A percentile compares a stretch with the other conserved stretches of the same genome.
Evolutionary conservation across 1,139 yeast species (phyloP).

Genomic region (Candida frijolesensis): DNA sequence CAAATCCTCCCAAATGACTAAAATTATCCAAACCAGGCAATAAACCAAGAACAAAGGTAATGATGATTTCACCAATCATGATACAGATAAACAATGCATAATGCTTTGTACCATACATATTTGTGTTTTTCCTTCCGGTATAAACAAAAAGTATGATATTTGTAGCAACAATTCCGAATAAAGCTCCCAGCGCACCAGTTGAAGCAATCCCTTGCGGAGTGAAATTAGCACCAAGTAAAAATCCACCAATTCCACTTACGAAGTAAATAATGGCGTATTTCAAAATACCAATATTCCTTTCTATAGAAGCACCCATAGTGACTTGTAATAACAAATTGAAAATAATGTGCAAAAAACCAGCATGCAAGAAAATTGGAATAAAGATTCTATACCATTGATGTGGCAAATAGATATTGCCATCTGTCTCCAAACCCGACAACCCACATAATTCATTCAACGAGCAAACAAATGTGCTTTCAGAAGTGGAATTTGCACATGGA

Average conservation of each 20-base stretch:
- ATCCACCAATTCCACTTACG: slow-evolving; percentile 68
- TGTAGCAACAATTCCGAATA: slow-evolving; percentile 70
- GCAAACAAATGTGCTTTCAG: slow-evolving; percentile 56
- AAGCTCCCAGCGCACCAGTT: slow-evolving; percentile 76
- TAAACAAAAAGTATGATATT: slow-evolving; percentile 60
- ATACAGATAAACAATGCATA: slow-evolving; percentile 47
- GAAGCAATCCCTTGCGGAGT: slow-evolving; percentile 71
- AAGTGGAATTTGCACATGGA: slow-evolving; percentile 76
- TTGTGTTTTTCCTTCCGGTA: slow-evolving; percentile 51
- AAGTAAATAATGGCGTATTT: slow-evolving; percentile 61
- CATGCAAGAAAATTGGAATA: slow-evolving; percentile 75
- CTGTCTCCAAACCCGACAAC: slow-evolving; percentile 46
- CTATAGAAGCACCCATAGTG: slow-evolving; percentile 65
- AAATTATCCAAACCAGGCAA: slow-evolving; percentile 78
- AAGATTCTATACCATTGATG: slow-evolving; percentile 73
- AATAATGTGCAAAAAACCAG: slow-evolving; percentile 70
- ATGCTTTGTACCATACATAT: slow-evolving; percentile 45
- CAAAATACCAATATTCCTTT: slow-evolving; percentile 56
- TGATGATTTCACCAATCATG: slow-evolving; percentile 57
- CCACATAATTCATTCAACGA: slow-evolving; percentile 64
- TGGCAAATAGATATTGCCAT: slow-evolving; percentile 40
- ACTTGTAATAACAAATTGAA: slow-evolving; percentile 67
- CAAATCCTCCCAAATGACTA: slow-evolving; percentile 77
- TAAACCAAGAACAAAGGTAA: slow-evolving; percentile 66
- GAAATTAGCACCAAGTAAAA: slow-evolving; percentile 70